A percentile compares a stretch with the other conserved stretches of the same genome.
These are phyloP conservation scores for Mycena rebaudengoi DNA, from an alignment of 768 basidiomycete species.

Conservation along the genomic window DNA sequence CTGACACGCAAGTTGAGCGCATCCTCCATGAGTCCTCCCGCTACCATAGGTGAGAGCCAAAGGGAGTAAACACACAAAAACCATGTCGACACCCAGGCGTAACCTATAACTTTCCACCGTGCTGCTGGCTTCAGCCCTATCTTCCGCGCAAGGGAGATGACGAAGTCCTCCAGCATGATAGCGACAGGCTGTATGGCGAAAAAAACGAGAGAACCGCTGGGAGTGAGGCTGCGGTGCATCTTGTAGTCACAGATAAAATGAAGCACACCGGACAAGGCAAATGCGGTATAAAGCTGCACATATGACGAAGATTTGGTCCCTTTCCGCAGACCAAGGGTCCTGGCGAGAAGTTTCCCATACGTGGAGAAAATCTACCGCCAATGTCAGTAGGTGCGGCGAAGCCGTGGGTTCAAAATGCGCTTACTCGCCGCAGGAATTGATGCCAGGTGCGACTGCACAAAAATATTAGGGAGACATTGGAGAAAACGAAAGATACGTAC, in stretches of 20 bases:
- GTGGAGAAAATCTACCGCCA: conserved; percentile 29
- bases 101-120: conserved; percentile 13
- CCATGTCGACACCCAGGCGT: conserved; percentile 28
- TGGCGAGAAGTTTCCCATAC: conserved; percentile 31
- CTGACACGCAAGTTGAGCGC: background rate
- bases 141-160: conserved; percentile 31
- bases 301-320: conserved; percentile 33
- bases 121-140: conserved; percentile 8
- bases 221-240: conserved; percentile 13
- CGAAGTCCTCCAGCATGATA: conserved; percentile 41
- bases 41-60: background rate
- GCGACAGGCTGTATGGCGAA: conserved; percentile 39
- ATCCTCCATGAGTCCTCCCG: background rate
- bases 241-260: conserved; percentile 36
- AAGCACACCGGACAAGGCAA: conserved; percentile 40
- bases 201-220: conserved; percentile 29
- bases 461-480: background rate
- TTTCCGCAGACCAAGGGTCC: conserved; percentile 24
- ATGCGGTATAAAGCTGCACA: conserved; percentile 41
- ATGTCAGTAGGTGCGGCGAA: background rate
- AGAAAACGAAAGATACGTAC: conserved; percentile 27
- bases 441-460: conserved; percentile 40
- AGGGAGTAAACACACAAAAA: conserved; percentile 12
- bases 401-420: background rate
- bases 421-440: conserved; percentile 38